A percentile compares a stretch with the other conserved stretches of the same genome.
phyloP scores from a whole-genome alignment of 1,284 basidiomycete genomes.

The Mycosarcoma mackinlayi region DNA sequence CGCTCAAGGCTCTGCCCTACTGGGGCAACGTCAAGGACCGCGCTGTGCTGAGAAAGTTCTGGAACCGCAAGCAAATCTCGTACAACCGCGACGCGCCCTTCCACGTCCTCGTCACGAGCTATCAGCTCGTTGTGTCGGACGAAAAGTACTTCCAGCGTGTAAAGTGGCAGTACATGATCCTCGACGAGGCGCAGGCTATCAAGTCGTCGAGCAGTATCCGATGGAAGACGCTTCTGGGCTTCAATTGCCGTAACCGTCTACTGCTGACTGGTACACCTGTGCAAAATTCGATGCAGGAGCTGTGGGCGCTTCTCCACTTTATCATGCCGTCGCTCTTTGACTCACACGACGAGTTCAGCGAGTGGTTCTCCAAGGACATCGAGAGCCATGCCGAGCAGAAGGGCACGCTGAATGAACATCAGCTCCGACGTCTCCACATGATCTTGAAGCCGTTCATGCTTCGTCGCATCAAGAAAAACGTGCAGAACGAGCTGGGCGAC shows the following conservation, averaged over 20 bases:
- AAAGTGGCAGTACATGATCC: constrained; percentile 99
- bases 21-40: constrained; percentile 99
- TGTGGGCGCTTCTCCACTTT: constrained; percentile 99
- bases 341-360: constrained; percentile 98
- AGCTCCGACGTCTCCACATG: constrained; percentile 95
- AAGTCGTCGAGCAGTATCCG: constrained; percentile 97
- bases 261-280: constrained; percentile 97
- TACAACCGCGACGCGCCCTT: constrained; percentile 96
- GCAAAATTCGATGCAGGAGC: constrained; percentile 99
- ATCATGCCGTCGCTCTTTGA: constrained; percentile 99
- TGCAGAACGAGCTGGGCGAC: constrained; percentile 99
- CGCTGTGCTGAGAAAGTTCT: constrained; percentile 92
- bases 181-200: constrained; percentile 99
- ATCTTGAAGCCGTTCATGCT: constrained; percentile 99
- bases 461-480: constrained; percentile 94
- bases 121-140: constrained; percentile 96
- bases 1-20: constrained; percentile 93
- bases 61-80: constrained; percentile 97
- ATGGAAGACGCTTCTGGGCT: constrained; percentile 96
- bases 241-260: constrained; percentile 95
- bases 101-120: constrained; percentile 96
- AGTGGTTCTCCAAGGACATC: constrained; percentile 99
- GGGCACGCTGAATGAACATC: constrained; percentile 88
- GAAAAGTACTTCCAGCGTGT: constrained; percentile 98
- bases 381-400: constrained; percentile 87